Conservation (phyloP, 2,329 filamentous ascomycete genomes). For the Corynespora cassiicola region DNA sequence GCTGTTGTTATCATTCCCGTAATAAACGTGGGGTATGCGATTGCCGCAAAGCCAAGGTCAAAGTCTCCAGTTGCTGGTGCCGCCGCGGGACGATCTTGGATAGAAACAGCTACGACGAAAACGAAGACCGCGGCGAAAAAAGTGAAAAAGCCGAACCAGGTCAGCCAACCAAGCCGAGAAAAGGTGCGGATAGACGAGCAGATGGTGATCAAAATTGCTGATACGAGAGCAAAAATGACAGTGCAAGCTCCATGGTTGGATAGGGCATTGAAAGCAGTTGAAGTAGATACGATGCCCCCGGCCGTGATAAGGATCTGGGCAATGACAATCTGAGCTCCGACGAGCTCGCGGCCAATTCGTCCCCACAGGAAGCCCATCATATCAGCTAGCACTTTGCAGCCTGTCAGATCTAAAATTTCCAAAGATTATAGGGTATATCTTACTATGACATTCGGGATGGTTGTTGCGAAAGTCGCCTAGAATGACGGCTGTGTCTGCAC, state of each 20-base stretch:
- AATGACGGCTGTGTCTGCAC: no score
- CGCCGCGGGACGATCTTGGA: slow-evolving; percentile 28
- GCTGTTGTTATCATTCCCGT: slow-evolving; percentile 13
- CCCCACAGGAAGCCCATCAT: no score
- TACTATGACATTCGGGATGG: no score
- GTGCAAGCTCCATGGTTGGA: slow-evolving; percentile 47
- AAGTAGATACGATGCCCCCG: no score
- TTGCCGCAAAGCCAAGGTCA: slow-evolving; percentile 7
- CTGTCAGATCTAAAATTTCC: no score
- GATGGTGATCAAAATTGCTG: slow-evolving; percentile 30
- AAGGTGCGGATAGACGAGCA: slow-evolving; percentile 9
- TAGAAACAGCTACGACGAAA: slow-evolving; percentile 30
- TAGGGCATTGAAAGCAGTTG: slow-evolving; percentile 52
- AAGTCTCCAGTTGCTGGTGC: slow-evolving; percentile 21
- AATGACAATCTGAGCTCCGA: no score
- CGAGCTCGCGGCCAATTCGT: no score
- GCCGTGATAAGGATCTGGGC: no score
- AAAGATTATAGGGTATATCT: no score
- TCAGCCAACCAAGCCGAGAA: slow-evolving; percentile 12
- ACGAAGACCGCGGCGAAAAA: slow-evolving; percentile 30
- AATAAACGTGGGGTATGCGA: slow-evolving; percentile 10
- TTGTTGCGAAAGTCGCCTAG: no score
- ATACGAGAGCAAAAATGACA: slow-evolving; percentile 21
- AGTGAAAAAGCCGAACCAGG: slow-evolving; percentile 12
- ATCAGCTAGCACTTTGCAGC: no score